Percentiles rank a stretch among this genome's conserved stretches.
Evolutionary conservation across 768 basidiomycete species (phyloP).

Genomic region (Russula lepida): DNA sequence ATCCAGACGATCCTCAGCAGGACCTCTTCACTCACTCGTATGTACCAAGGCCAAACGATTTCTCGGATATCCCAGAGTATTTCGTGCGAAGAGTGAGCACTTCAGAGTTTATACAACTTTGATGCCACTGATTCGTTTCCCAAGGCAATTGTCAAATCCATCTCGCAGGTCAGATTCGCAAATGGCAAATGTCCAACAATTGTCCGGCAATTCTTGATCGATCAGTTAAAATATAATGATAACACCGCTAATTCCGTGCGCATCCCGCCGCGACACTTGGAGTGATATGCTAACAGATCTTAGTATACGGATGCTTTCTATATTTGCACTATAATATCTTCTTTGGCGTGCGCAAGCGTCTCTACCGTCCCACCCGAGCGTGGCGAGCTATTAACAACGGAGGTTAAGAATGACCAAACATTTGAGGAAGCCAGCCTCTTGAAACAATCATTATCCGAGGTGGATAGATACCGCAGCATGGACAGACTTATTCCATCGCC

Average conservation of each 20-base stretch:
- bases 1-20: conserved; percentile 71
- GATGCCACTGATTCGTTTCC: background rate
- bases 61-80: conserved; percentile 85
- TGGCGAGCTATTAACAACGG: conserved; percentile 65
- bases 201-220: conserved; percentile 81
- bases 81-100: conserved; percentile 81
- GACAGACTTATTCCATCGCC: conserved; percentile 91
- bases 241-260: conserved; percentile 84
- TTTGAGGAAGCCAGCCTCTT: conserved; percentile 62
- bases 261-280: conserved; percentile 16
- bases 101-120: background rate
- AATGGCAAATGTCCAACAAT: conserved; percentile 80
- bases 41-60: conserved; percentile 94
- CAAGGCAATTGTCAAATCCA: conserved; percentile 71
- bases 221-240: conserved; percentile 91
- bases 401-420: conserved; percentile 57
- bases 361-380: conserved; percentile 72
- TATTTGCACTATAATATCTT: conserved; percentile 76
- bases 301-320: conserved; percentile 91
- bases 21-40: conserved; percentile 82
- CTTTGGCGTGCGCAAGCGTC: conserved; percentile 71
- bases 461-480: conserved; percentile 90
- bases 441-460: conserved; percentile 67
- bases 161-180: conserved; percentile 80
- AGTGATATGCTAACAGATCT: conserved; percentile 4